Percentiles rank a stretch among this genome's conserved stretches.
Evolutionary conservation across 2,329 filamentous ascomycete genomes (phyloP).

Genomic region (Colletotrichum tabaci): DNA sequence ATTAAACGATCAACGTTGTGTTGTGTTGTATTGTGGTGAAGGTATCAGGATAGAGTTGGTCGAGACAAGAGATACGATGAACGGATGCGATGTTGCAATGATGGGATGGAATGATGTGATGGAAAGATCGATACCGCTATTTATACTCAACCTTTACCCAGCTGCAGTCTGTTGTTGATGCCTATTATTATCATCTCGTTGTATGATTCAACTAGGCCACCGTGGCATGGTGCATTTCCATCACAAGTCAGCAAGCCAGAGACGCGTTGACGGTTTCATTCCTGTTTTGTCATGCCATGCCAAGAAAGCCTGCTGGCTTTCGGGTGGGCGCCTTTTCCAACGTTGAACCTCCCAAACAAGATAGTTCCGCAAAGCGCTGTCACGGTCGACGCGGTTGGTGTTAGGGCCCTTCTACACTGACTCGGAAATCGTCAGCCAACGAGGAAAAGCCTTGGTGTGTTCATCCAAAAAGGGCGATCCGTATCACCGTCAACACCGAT

Average conservation of each 20-base stretch:
- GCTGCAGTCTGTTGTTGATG: background rate
- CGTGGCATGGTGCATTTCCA: too few relatives aligned
- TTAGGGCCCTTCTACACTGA: background rate
- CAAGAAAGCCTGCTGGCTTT: background rate
- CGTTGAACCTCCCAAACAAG: background rate
- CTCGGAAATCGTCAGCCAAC: background rate
- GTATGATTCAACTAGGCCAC: too few relatives aligned
- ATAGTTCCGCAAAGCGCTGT: too few relatives aligned
- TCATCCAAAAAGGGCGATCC: background rate
- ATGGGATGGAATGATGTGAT: background rate
- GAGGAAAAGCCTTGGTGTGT: background rate
- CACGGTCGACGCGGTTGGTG: background rate
- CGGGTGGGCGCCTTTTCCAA: background rate
- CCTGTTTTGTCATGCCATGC: background rate
- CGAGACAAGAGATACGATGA: background rate
- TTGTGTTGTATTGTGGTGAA: background rate
- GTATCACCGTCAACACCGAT: background rate
- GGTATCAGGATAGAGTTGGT: too few relatives aligned
- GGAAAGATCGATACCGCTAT: background rate
- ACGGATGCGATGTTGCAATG: slow-evolving; percentile 1
- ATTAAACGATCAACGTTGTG: slow-evolving; percentile 7
- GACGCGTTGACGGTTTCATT: background rate
- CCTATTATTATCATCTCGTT: background rate
- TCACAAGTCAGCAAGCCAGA: background rate
- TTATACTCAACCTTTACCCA: background rate